Evolutionary conservation across 768 basidiomycete species (phyloP), one percentile per base, ranked within the genome.

Genomic region (Boletus sp.): DNA sequence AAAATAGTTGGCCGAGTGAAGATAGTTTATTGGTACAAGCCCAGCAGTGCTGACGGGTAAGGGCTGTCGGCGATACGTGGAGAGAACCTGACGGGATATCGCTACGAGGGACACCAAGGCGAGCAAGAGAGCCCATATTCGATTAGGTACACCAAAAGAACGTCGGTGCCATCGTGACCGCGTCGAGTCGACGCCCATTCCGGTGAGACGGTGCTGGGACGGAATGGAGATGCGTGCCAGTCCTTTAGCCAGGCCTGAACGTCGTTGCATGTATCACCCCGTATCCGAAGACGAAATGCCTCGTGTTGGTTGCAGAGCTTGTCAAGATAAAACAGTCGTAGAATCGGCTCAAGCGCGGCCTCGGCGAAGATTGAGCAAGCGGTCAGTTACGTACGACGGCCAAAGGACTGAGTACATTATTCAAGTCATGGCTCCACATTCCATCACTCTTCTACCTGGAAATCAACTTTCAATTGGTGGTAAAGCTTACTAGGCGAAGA

Each of bases 1-100:
- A 19, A 55, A 55, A 54, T 58, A 52, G 37, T 72, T 66, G 35
- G 74, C 61, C 41, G 77, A 72, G 68, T 95, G 93, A 54, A 97
- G 76, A 69, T 96, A 96, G 69, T 95, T 92, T 64, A 88, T 86
- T 1, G 93, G 73, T 46, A 80, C 79, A 34, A 89, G 75, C 54
- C 80, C 74, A 3, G 76, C 73, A 8, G 76, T 79, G 55, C 53
- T 68, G 56, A 72, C 38, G 54, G 47, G 62, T 10, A 40, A 56
- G 5, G 58, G 61, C 50, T 47, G 66, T 23, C 58, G 56, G 23
- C 69, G 70, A 19, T 68, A 71, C 2, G 75, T 55, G 5, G 81
- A 81, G 21, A 80, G 71, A 35, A 83, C 70, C 50, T 77, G 81
- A 55, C 83, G 84, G 6, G 85, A 83, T 64, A 87, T 72, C 25